A percentile compares a stretch with the other conserved stretches of the same genome.
phyloP scores from a whole-genome alignment of 768 basidiomycete genomes.

The Suillus weaverae region DNA sequence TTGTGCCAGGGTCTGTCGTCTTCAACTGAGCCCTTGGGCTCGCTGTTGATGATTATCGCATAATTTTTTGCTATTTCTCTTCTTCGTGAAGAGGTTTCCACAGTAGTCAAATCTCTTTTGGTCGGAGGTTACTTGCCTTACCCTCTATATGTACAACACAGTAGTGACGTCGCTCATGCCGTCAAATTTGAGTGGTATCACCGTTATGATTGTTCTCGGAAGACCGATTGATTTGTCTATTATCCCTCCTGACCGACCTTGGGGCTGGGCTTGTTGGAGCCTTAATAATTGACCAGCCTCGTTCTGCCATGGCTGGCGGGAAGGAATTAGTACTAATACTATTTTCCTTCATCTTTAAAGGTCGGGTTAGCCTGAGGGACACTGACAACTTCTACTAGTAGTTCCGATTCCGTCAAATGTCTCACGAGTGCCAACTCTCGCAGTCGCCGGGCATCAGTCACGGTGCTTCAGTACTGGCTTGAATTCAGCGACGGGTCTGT shows the following conservation, averaged over 20 bases:
- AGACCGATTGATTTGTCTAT: background rate
- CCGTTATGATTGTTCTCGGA: background rate
- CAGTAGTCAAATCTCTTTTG: background rate
- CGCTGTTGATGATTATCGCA: constrained; percentile 17
- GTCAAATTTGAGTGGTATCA: background rate
- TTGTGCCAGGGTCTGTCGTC: background rate
- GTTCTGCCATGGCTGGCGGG: background rate
- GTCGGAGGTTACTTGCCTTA: background rate
- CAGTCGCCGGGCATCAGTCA: background rate
- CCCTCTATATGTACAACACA: background rate
- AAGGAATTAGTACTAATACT: background rate
- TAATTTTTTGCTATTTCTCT: constrained; percentile 35
- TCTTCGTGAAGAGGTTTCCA: constrained; percentile 34
- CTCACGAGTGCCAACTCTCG: background rate
- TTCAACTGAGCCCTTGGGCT: constrained; percentile 2
- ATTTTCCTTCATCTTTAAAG: too few species aligned
- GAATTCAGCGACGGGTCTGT: background rate
- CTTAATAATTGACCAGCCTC: background rate
- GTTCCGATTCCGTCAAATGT: background rate
- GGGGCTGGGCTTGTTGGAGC: background rate
- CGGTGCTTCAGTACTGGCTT: background rate
- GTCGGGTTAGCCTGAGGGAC: too few species aligned
- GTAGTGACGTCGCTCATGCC: background rate
- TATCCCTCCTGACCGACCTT: background rate
- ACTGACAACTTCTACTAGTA: background rate